phyloP scores from a whole-genome alignment of 345 rosid species.

The Rhodamnia argentea region DNA sequence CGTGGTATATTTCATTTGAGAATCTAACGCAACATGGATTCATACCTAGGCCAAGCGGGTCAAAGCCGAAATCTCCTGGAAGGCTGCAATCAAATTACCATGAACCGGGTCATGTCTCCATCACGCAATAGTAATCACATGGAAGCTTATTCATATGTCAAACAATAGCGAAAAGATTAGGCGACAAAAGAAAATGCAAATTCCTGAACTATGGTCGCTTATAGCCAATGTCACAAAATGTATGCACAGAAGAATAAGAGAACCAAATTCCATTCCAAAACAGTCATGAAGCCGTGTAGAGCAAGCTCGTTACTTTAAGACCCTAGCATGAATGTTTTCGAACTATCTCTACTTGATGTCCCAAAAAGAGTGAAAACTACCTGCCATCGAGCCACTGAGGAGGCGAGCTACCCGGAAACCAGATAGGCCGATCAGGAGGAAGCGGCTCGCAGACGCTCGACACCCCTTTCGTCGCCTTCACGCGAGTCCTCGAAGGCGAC shows the following conservation, averaged over 20 bases:
- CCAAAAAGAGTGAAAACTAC: slow-evolving; percentile 10
- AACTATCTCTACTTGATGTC: not conserved
- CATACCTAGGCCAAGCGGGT: slow-evolving; percentile 85
- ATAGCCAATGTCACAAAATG: not conserved
- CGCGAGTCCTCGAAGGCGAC: not conserved
- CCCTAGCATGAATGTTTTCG: not conserved
- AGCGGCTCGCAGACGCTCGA: slow-evolving; percentile 87
- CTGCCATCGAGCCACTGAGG: slow-evolving; percentile 96
- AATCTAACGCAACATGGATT: not conserved
- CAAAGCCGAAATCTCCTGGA: slow-evolving; percentile 87
- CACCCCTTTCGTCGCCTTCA: slow-evolving; percentile 65
- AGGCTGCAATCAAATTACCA: slow-evolving; percentile 31
- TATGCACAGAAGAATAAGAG: not conserved
- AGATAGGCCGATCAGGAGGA: slow-evolving; percentile 88
- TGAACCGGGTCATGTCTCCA: slow-evolving; percentile 1
- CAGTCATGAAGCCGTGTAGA: not conserved
- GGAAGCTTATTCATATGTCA: not conserved
- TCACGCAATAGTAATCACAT: not conserved
- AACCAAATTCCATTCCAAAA: not conserved
- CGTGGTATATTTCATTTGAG: not conserved
- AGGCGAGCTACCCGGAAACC: slow-evolving; percentile 91
- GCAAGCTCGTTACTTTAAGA: not conserved
- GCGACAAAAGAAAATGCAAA: not conserved
- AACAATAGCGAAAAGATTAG: not conserved
- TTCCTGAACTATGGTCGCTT: not conserved